A percentile compares a stretch with the other conserved stretches of the same genome.
Conservation (phyloP, 2,329 filamentous ascomycete genomes). For the Fusarium foetens region DNA sequence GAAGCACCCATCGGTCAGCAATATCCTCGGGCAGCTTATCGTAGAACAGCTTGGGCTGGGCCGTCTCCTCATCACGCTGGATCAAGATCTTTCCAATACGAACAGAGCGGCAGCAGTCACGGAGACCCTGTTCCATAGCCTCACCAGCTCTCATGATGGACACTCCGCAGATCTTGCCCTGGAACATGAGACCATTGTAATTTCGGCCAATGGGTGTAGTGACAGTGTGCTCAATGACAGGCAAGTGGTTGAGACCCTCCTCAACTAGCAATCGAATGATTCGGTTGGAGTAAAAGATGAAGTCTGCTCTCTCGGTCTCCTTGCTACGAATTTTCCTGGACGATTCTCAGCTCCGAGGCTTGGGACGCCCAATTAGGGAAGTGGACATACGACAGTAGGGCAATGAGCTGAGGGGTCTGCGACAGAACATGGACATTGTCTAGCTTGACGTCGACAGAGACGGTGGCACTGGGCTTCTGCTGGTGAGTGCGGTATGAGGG, state of each 20-base stretch:
- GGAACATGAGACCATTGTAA: conserved; percentile 92
- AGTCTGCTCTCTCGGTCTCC: conserved; percentile 89
- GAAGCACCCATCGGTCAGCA: conserved; percentile 87
- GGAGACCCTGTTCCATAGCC: conserved; percentile 96
- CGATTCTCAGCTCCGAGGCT: conserved; percentile 34
- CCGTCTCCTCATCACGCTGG: conserved; percentile 95
- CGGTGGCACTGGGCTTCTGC: conserved; percentile 86
- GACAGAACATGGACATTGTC: conserved; percentile 90
- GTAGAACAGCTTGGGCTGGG: conserved; percentile 92
- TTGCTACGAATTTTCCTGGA: conserved; percentile 93
- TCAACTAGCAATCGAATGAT: conserved; percentile 97
- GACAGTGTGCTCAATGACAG: conserved; percentile 87
- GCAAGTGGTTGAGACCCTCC: conserved; percentile 95
- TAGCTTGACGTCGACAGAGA: conserved; percentile 83
- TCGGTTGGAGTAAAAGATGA: conserved; percentile 98
- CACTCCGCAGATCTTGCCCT: conserved; percentile 98
- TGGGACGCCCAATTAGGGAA: conserved; percentile 20
- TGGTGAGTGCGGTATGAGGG: conserved; percentile 80
- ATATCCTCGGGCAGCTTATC: conserved; percentile 98
- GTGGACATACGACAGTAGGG: conserved; percentile 87
- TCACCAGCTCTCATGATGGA: conserved; percentile 99
- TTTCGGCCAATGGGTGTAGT: conserved; percentile 89
- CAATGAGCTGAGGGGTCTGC: conserved; percentile 96
- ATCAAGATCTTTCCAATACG: conserved; percentile 98
- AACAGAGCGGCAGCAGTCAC: conserved; percentile 97